A percentile compares a stretch with the other conserved stretches of the same genome.
Conservation (phyloP, 2,329 filamentous ascomycete species). For the Penicillium sp. region DNA sequence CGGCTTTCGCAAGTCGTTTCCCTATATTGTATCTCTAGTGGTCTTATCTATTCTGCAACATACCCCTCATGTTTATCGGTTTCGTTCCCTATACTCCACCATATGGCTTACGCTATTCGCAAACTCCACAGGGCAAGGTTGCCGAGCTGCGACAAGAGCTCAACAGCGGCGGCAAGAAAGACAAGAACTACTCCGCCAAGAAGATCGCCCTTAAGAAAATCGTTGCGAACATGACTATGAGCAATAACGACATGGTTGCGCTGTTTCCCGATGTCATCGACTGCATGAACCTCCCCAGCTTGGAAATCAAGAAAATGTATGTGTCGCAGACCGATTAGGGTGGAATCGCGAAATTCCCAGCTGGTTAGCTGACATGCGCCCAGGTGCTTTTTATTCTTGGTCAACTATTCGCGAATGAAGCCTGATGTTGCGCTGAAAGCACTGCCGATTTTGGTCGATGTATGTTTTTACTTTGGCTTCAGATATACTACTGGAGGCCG, state of each 20-base stretch:
- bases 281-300: constrained; percentile 91
- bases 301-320: constrained; percentile 99
- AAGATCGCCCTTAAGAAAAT: constrained; percentile 99
- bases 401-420: constrained; percentile 95
- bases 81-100: constrained; percentile 32
- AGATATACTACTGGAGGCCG: not conserved
- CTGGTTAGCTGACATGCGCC: constrained; percentile 13
- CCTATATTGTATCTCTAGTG: constrained; percentile 8
- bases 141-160: constrained; percentile 94
- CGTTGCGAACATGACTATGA: constrained; percentile 99
- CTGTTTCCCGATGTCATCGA: constrained; percentile 93
- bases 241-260: constrained; percentile 99
- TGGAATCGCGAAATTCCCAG: not conserved
- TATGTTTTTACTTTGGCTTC: constrained; percentile 45
- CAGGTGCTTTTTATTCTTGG: constrained; percentile 96
- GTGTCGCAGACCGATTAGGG: constrained; percentile 10
- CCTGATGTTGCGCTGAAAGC: constrained; percentile 93
- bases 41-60: not conserved
- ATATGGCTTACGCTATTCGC: constrained; percentile 38
- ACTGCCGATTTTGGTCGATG: constrained; percentile 81
- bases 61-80: constrained; percentile 33
- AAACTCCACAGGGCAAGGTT: constrained; percentile 84
- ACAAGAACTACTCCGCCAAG: constrained; percentile 93
- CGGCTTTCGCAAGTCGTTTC: constrained; percentile 5
- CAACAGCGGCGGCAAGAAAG: constrained; percentile 92